phyloP scores from a whole-genome alignment of 768 basidiomycete genomes.

The Lactarius pseudohatsudake region DNA sequence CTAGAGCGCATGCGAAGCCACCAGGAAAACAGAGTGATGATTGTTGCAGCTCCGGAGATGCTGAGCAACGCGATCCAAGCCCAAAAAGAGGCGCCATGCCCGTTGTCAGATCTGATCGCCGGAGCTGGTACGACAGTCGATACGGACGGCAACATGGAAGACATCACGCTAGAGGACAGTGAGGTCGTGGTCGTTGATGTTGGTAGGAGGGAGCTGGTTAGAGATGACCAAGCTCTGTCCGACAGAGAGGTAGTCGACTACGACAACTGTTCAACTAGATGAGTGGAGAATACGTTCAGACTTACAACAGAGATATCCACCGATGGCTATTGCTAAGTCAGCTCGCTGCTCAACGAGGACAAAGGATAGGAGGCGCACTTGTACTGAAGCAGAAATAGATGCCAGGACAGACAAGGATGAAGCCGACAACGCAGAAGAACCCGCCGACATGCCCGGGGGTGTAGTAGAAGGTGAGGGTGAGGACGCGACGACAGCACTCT shows the following conservation, averaged over 20 bases:
- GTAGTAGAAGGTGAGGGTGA: background rate
- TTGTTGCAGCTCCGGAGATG: constrained; percentile 28
- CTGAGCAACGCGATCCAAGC: constrained; percentile 32
- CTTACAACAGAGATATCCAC: constrained; percentile 15
- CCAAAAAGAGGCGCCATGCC: constrained; percentile 28
- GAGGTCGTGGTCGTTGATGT: background rate
- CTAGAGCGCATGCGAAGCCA: constrained; percentile 32
- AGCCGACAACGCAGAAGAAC: background rate
- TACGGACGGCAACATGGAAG: background rate
- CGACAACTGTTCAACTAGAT: background rate
- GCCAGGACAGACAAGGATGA: background rate
- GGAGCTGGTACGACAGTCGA: constrained; percentile 7
- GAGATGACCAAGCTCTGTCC: background rate
- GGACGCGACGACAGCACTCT: background rate
- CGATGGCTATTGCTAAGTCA: constrained; percentile 2
- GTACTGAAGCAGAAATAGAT: background rate
- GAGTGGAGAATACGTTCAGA: background rate
- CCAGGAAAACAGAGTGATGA: constrained; percentile 32
- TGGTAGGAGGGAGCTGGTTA: background rate
- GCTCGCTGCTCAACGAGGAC: background rate
- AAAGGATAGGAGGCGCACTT: background rate
- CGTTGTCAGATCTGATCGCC: background rate
- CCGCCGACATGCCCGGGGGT: background rate
- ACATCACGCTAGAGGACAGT: background rate
- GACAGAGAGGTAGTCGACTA: constrained; percentile 5